These are phyloP conservation scores for Mentha longifolia DNA, from an alignment of 257 asterid genomes.

Conservation along the genomic window DNA sequence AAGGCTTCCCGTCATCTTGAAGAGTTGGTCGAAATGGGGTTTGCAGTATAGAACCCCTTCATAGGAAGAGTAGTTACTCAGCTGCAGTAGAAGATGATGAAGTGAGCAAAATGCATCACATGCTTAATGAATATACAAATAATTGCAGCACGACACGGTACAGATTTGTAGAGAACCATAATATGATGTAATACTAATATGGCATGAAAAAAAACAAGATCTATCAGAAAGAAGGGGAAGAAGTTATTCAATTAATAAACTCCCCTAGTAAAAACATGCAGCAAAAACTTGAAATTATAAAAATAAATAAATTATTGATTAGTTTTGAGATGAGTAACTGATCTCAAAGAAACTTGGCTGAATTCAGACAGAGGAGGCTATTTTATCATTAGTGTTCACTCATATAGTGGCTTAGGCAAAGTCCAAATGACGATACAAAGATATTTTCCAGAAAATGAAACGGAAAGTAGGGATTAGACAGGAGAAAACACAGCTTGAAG, in stretches of 20 bases:
- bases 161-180: no score
- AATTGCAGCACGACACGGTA: background rate
- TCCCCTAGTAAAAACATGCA: background rate
- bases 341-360: background rate
- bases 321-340: background rate
- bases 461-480: background rate
- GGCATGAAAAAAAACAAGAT: background rate
- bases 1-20: constrained; percentile 92
- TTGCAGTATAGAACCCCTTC: constrained; percentile 90
- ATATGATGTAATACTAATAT: background rate
- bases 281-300: background rate
- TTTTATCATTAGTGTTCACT: background rate
- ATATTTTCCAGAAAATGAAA: background rate
- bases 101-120: background rate
- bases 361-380: background rate
- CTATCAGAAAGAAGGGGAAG: background rate
- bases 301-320: background rate
- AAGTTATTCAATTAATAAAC: background rate
- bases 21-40: constrained; percentile 88
- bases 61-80: constrained; percentile 74
- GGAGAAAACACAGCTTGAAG: background rate
- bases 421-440: background rate
- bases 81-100: constrained; percentile 48
- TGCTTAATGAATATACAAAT: background rate
- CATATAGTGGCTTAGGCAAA: background rate